Percentiles rank a stretch among this genome's conserved stretches.
These are phyloP conservation scores for Beta corolliflora DNA, from an alignment of 179 eudicot species.

Conservation along the genomic window DNA sequence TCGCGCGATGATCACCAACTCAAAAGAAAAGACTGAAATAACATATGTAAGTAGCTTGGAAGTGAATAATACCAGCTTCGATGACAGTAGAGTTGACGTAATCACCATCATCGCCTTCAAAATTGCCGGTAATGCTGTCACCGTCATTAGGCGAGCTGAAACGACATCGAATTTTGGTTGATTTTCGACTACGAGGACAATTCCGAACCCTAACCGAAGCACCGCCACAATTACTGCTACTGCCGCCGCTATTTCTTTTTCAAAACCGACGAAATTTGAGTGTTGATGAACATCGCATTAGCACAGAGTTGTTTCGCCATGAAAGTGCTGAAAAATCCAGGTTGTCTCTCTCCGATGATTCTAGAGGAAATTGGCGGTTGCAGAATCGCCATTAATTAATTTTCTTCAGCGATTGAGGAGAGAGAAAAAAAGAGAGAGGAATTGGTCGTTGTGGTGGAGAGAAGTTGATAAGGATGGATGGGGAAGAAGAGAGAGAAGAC, in stretches of 20 bases:
- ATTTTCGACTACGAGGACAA: background rate
- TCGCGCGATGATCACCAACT: background rate
- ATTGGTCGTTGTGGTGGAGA: background rate
- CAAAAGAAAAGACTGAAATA: background rate
- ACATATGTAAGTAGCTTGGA: background rate
- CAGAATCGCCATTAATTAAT: conserved; percentile 30
- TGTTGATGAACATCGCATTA: conserved; percentile 29
- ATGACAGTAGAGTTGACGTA: conserved; percentile 69
- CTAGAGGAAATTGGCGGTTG: conserved; percentile 24
- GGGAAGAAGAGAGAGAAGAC: background rate
- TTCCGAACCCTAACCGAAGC: conserved; percentile 24
- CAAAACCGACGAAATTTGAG: conserved; percentile 17
- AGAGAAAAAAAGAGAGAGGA: background rate
- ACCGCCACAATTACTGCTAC: background rate
- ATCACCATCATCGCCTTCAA: conserved; percentile 46
- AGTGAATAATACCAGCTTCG: conserved; percentile 65
- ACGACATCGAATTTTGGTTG: conserved; percentile 40
- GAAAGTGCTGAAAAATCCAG: conserved; percentile 11
- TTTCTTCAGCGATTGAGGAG: background rate
- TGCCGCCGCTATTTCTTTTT: background rate
- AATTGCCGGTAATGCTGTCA: conserved; percentile 63
- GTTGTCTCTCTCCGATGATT: background rate
- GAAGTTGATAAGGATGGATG: background rate
- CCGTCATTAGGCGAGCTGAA: conserved; percentile 67
- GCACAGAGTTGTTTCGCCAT: conserved; percentile 25